Percentiles rank a stretch among this genome's conserved stretches.
Evolutionary conservation across 306 rosid genomes (phyloP).

Genomic region (Cucumis melo): DNA sequence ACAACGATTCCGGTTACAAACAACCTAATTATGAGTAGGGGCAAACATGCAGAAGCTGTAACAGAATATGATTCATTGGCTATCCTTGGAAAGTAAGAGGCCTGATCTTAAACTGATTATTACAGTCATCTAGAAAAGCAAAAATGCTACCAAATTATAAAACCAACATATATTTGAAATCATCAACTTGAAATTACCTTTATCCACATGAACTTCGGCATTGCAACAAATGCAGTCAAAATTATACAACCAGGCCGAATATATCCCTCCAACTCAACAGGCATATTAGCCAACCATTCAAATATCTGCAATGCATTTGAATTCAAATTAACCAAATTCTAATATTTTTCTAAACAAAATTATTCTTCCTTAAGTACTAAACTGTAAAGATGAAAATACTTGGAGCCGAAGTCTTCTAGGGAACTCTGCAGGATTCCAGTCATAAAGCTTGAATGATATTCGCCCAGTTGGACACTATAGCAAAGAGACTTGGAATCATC

Average conservation of each 20-base stretch:
- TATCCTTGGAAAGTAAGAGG: background rate
- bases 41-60: background rate
- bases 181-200: constrained; percentile 35
- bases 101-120: background rate
- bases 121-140: background rate
- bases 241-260: constrained; percentile 96
- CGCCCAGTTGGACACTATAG: constrained; percentile 98
- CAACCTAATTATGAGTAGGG: background rate
- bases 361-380: constrained; percentile 39
- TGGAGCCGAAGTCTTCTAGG: constrained; percentile 98
- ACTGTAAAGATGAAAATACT: constrained; percentile 77
- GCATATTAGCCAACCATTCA: constrained; percentile 94
- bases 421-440: constrained; percentile 98
- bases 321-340: constrained; percentile 30
- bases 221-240: constrained; percentile 69
- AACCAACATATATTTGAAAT: background rate
- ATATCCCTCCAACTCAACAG: constrained; percentile 95
- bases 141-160: background rate
- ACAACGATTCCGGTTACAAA: background rate
- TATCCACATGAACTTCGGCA: constrained; percentile 89
- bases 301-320: constrained; percentile 54
- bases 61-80: background rate
- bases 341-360: constrained; percentile 2
- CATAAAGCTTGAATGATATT: constrained; percentile 93
- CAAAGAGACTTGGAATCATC: constrained; percentile 20